phyloP scores from a whole-genome alignment of 1,284 basidiomycete species.

The Tilletiopsis washingtonensis region DNA sequence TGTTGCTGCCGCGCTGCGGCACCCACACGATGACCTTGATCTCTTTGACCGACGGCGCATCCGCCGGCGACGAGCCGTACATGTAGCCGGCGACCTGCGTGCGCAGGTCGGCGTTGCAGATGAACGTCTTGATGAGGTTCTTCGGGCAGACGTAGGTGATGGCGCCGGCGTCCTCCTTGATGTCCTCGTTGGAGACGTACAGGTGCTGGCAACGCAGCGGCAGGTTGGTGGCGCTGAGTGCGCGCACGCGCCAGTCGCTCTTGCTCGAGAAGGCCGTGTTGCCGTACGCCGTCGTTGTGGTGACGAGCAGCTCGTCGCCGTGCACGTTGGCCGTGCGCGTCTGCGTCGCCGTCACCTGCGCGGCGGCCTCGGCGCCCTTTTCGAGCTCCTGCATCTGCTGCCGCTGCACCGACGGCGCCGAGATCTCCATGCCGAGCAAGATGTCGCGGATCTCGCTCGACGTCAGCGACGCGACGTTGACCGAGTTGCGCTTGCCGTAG shows the following conservation, averaged over 20 bases:
- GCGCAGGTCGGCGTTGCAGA: constrained; percentile 84
- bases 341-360: constrained; percentile 91
- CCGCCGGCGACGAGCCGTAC: constrained; percentile 83
- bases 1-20: constrained; percentile 92
- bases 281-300: constrained; percentile 97
- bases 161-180: constrained; percentile 89
- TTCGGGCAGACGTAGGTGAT: constrained; percentile 95
- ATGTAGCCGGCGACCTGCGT: constrained; percentile 92
- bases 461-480: constrained; percentile 95
- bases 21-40: constrained; percentile 94
- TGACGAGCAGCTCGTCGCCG: constrained; percentile 90
- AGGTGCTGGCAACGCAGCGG: constrained; percentile 94
- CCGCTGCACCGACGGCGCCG: constrained; percentile 70
- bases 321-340: constrained; percentile 96
- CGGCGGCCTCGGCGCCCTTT: constrained; percentile 80
- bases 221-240: constrained; percentile 90
- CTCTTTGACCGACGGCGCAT: constrained; percentile 98
- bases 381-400: constrained; percentile 99
- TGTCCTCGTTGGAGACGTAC: constrained; percentile 97
- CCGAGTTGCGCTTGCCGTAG: constrained; percentile 91
- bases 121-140: constrained; percentile 91
- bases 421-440: constrained; percentile 69
- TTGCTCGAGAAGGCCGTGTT: constrained; percentile 96
- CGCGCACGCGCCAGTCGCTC: constrained; percentile 96
- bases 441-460: constrained; percentile 71